Evolutionary conservation across 169 alveolate species (phyloP), one percentile per base, ranked within the genome.

Genomic region (Plasmodium inui): DNA sequence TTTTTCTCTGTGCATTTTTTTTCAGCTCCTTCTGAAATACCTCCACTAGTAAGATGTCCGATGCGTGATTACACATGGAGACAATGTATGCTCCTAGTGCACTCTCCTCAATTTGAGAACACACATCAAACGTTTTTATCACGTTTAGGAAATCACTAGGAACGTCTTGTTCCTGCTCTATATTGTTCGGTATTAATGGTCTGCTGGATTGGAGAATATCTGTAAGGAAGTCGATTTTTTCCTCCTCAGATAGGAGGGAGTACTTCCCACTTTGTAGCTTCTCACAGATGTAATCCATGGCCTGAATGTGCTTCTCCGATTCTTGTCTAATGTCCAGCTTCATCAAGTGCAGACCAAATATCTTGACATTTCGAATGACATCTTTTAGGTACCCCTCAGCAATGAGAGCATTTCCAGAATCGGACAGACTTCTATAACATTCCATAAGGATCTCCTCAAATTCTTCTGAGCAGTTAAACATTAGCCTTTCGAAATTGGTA

Each of bases 241-340:
- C 95, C 12, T 93, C 95, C 67, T 96, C 98, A 46, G 89, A 61
- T 55, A 96, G 88, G 17, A 84, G 94, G 26, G 97, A 92, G 94
- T 96, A 97, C 71, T 73, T 86, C 19, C 95, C 95, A 50, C 95
- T 91, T 34, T 84, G 96, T 53, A 96, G 85, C 55, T 94, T 95
- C 61, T 83, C 82, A 84, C 92, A 93, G 32, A 96, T 81, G 67
- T 91, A 95, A 84, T 96, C 93, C 96, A 94, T 94, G 28, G 98
- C 97, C 14, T 78, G 41, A 7, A 82, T 95, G 89, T 97, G 98
- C 34, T 96, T 96, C 71, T 93, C 94, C 6, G 97, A 93, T 39
- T 97, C 98, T 92, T 97, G 98, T 17, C 98, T 88, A 80, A 96
- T 94, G 67, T 97, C 98, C 88, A 97, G 81, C 50, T 94, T 95